Base-by-base conservation (phyloP, 2,329 filamentous ascomycete genomes). In the Neonectria faginata region DNA sequence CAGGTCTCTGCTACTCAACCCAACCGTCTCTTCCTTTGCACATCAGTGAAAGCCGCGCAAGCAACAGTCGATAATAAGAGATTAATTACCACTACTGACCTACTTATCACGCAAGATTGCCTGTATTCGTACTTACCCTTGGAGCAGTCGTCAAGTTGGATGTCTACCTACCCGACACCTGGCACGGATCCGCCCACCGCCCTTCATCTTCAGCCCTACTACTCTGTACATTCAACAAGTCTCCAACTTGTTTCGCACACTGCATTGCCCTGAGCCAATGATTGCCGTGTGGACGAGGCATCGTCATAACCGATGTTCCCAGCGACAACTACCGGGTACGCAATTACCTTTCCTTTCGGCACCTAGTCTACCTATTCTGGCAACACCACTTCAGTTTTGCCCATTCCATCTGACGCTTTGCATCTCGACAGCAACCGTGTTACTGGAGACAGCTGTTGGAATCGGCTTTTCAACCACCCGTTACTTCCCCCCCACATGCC, bases 141-240 rank as follows among this genome's bases (percentile, higher is more conserved):
- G 25, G 25, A 16, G 12, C 48, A 18, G 36, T 29, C 29, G 27
- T 39, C 12, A 3, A 36, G 6, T n/a, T 29, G 16, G 27, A 16
- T 31, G n/a, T 29, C 27, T 51, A 9, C 47, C 27, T 51, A 20
- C 39, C 16, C 53, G 39, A 36, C 41, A 18, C 25, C 36, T 14
- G 16, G 20, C 9, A 12, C 20, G n/a, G 51, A 36, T 27, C 56
- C 31, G 29, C 56, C 16, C 33, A 36, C n/a, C 20, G 42, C 53
- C 41, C 3, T 20, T 29, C 54, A 36, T 33, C 47, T 62, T 62
- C 60, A 62, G 60, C 60, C 60, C 60, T 62, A 62, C 47, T 53
- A n/a, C n/a, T n/a, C n/a, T n/a, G n/a, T n/a, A 22, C 12, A 10
- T 29, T 29, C 22, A 20, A 11, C 51, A 5, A 42, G 45, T 51